Evolutionary conservation across 768 basidiomycete species (phyloP), one percentile per base, ranked within the genome.

Genomic region (Lactarius trivialis): DNA sequence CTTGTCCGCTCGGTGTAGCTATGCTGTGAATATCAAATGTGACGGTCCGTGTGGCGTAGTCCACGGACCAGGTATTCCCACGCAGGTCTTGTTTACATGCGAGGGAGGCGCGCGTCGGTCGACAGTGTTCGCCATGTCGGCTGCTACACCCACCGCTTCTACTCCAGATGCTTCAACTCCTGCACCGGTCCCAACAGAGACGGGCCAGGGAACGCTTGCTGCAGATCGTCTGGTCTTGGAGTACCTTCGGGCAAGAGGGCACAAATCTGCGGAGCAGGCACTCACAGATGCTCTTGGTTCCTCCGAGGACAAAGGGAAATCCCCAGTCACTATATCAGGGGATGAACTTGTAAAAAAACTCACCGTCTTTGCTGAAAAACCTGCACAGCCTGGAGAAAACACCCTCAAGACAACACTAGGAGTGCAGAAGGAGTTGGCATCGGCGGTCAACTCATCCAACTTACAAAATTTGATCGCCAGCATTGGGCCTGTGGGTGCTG

Each of bases 391-490:
- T 2, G 84, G 86, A 11, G 86, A 89, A 69, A 89, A 89, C 73
- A 77, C 82, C 2, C 73, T 89, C 66, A 88, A 85, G 70, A 88
- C 89, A 48, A 81, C 82, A 9, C 69, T 79, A 45, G 84, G 73
- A 70, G 86, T 89, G 34, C 71, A 89, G 55, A 83, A 88, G 69
- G 86, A 88, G 68, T 75, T 91, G 15, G 80, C 79, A 1, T 76
- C 84, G 6, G 82, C 86, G 79, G 85, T 85, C 17, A 90, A 84
- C 68, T 81, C 88, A 3, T 74, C 81, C 24, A 88, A 81, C 68
- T 85, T 91, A 59, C 89, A 90, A 70, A 86, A 81, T 68, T 77
- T 91, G 58, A 85, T 91, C 60, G 81, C 86, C 17, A 90, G 85
- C 69, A 83, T 92, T 65, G 87, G 86, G n/a, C 76, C 83, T 36